Percentiles rank a stretch among this genome's conserved stretches.
Evolutionary conservation across 305 asterid species (phyloP).

Genomic region (Fraxinus baroniana): DNA sequence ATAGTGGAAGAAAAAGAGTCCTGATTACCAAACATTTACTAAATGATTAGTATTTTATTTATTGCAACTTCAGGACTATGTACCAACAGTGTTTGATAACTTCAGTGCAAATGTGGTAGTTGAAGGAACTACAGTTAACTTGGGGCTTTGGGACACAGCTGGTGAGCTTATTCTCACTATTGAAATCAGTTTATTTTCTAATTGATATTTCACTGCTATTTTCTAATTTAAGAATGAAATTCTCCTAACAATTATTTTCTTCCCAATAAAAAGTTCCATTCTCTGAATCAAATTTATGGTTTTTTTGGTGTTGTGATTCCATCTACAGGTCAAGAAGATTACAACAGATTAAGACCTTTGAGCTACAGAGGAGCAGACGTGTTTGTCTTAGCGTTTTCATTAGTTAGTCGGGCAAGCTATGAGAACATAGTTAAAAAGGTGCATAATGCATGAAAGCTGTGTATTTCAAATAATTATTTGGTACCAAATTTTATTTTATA

Average conservation of each 20-base stretch:
- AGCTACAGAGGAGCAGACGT: conserved; percentile 97
- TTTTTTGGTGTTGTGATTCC: conserved; percentile 22
- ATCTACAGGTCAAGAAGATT: conserved; percentile 84
- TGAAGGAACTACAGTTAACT: conserved; percentile 89
- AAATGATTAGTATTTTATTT: background rate
- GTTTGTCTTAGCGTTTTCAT: conserved; percentile 83
- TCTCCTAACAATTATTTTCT: conserved; percentile 7
- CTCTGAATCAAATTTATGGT: background rate
- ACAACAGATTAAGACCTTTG: conserved; percentile 89
- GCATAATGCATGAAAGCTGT: conserved; percentile 1
- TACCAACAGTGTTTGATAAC: conserved; percentile 90
- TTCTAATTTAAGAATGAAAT: background rate
- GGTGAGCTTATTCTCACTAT: conserved; percentile 41
- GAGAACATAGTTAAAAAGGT: conserved; percentile 93
- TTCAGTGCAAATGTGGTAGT: conserved; percentile 97
- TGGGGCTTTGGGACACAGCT: conserved; percentile 99
- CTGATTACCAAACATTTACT: background rate
- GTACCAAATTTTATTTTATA: background rate
- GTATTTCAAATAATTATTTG: conserved; percentile 5
- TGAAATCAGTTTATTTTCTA: conserved; percentile 15
- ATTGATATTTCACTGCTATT: background rate
- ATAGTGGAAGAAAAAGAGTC: background rate
- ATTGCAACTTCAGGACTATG: conserved; percentile 55
- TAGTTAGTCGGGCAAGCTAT: conserved; percentile 93
- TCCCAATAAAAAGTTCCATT: background rate